Conservation (phyloP, 2,329 filamentous ascomycete genomes). For the Fusarium acutatum region DNA sequence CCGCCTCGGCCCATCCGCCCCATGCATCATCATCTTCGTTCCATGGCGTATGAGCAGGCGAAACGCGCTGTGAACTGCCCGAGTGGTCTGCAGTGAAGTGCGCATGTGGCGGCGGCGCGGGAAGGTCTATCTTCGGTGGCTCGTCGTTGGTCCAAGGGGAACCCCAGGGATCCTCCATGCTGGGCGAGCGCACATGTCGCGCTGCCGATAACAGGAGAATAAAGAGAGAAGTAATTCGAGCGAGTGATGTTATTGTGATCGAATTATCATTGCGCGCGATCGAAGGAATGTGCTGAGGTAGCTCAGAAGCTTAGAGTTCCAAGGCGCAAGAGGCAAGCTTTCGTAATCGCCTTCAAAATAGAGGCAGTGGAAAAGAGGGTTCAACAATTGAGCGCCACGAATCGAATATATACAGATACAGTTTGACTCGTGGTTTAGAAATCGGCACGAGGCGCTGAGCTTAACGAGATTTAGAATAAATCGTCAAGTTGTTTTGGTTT, state of each 20-base stretch:
- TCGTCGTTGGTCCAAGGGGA: slow-evolving; percentile 62
- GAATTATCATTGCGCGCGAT: slow-evolving; percentile 34
- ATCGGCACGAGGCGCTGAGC: background rate
- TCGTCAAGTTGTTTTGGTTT: slow-evolving; percentile 24
- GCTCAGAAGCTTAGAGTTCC: slow-evolving; percentile 18
- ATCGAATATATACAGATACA: background rate
- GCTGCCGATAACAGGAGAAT: slow-evolving; percentile 23
- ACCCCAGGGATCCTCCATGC: slow-evolving; percentile 71
- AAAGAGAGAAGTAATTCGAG: background rate
- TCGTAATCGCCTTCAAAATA: slow-evolving; percentile 17
- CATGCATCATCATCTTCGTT: slow-evolving; percentile 47
- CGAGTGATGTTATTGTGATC: slow-evolving; percentile 17
- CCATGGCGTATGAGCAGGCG: slow-evolving; percentile 43
- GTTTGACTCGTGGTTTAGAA: background rate
- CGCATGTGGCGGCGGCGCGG: slow-evolving; percentile 45
- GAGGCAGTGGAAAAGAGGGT: slow-evolving; percentile 21
- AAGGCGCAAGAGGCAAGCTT: slow-evolving; percentile 23
- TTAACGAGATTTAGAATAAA: background rate
- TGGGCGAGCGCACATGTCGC: slow-evolving; percentile 48
- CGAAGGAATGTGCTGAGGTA: slow-evolving; percentile 7
- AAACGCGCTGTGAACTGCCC: slow-evolving; percentile 34
- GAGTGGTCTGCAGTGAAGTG: slow-evolving; percentile 43
- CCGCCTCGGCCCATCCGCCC: slow-evolving; percentile 49
- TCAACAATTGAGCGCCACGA: slow-evolving; percentile 6
- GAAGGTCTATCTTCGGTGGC: slow-evolving; percentile 49